Evolutionary conservation across 176 grass and related monocot species (phyloP).

Genomic region (Oryza rufipogon): DNA sequence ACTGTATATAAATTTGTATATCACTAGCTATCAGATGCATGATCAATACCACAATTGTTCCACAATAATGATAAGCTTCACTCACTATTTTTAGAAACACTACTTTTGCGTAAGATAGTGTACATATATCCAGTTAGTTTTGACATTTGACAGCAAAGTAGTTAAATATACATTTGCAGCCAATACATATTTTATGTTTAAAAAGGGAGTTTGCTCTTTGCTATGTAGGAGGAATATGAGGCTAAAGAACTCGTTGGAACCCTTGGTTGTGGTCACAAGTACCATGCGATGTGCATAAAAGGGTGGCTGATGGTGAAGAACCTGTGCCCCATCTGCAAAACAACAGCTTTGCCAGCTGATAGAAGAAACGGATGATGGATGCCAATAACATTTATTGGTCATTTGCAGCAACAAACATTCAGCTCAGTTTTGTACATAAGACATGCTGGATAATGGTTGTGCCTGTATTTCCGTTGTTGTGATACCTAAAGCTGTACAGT

Average conservation of each 20-base stretch:
- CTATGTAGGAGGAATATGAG: conserved; percentile 62
- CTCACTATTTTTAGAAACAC: conserved; percentile 12
- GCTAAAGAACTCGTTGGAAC: conserved; percentile 47
- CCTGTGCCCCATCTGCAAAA: conserved; percentile 74
- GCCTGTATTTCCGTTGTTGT: conserved; percentile 42
- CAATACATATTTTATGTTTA: not conserved
- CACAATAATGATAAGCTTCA: not conserved
- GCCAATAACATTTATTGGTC: conserved; percentile 45
- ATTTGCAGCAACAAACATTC: conserved; percentile 25
- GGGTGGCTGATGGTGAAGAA: conserved; percentile 73
- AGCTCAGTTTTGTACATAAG: conserved; percentile 51
- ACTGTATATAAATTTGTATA: conserved; percentile 3
- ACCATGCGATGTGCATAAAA: conserved; percentile 58
- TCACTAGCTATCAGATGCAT: conserved; percentile 21
- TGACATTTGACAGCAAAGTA: not conserved
- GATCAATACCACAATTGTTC: not conserved
- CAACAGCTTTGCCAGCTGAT: conserved; percentile 51
- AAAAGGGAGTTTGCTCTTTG: conserved; percentile 13
- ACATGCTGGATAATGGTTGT: conserved; percentile 32
- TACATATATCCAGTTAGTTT: not conserved
- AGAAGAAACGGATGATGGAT: conserved; percentile 35
- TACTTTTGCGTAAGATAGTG: not conserved
- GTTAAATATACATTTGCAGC: not conserved
- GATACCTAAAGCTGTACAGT: conserved; percentile 56
- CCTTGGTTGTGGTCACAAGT: conserved; percentile 64